A percentile compares a stretch with the other conserved stretches of the same genome.
phyloP scores from a whole-genome alignment of 2,329 filamentous ascomycete species.

The Penicillium griseofulvum region DNA sequence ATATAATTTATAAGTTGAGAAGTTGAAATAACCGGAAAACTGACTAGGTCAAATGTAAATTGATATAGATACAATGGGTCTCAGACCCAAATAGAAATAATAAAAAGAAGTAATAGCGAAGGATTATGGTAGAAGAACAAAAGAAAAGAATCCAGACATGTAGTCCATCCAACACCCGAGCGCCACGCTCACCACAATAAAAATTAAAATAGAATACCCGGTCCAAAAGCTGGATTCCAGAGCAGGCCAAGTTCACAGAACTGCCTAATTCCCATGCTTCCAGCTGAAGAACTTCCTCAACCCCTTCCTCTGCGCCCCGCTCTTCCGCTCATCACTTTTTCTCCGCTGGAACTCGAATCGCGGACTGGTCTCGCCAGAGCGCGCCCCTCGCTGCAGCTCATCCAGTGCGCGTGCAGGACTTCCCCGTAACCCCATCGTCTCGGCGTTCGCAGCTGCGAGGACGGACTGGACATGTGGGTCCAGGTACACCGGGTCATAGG shows the following conservation, averaged over 20 bases:
- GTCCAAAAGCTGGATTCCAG: neutral
- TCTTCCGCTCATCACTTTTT: conserved; percentile 14
- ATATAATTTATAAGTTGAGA: neutral
- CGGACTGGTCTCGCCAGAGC: neutral
- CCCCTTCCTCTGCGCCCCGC: conserved; percentile 10
- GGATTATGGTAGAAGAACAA: neutral
- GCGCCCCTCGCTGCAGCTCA: conserved; percentile 20
- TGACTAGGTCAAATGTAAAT: neutral
- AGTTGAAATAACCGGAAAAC: neutral
- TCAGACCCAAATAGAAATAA: conserved; percentile 8
- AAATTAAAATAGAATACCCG: neutral
- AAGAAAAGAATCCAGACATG: neutral
- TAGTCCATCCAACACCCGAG: neutral
- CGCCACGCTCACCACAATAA: neutral
- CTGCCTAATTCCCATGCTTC: conserved; percentile 17
- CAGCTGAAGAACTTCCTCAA: conserved; percentile 26
- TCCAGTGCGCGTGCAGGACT: conserved; percentile 18
- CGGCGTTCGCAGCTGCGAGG: conserved; percentile 25
- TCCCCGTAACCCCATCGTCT: conserved; percentile 24
- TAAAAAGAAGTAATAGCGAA: conserved; percentile 2
- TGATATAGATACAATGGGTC: conserved; percentile 3
- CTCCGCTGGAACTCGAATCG: neutral
- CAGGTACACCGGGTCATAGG: conserved; percentile 22
- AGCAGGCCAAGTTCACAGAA: neutral
- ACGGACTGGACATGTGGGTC: conserved; percentile 27